Percentiles rank a stretch among this genome's conserved stretches.
These are phyloP conservation scores for Yarrowia keelungensis DNA, from an alignment of 805 yeast species.

Conservation along the genomic window DNA sequence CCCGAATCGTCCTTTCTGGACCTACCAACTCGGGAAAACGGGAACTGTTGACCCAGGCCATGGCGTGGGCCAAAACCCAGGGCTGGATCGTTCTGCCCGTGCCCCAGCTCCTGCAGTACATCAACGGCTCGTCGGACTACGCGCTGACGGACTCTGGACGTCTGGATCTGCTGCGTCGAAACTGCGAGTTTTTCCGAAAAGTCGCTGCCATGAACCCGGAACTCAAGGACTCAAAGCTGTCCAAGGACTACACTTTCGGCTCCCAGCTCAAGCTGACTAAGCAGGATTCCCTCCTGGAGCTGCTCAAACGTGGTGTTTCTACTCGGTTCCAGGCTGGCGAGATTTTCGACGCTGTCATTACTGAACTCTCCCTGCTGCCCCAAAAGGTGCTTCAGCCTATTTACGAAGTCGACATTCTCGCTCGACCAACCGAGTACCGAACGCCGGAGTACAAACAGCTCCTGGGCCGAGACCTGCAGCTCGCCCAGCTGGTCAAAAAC, in stretches of 20 bases:
- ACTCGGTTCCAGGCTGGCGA: constrained; percentile 31
- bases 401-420: constrained; percentile 13
- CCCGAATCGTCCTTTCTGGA: constrained; percentile 5
- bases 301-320: background rate
- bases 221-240: constrained; percentile 1
- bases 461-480: constrained; percentile 13
- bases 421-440: constrained; percentile 28
- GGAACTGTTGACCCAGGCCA: constrained; percentile 31
- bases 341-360: constrained; percentile 11
- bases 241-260: constrained; percentile 14
- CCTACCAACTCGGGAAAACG: constrained; percentile 18
- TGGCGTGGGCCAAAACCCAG: constrained; percentile 16
- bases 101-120: constrained; percentile 31
- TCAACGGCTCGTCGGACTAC: constrained; percentile 34
- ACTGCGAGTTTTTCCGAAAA: constrained; percentile 21
- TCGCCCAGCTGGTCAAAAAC: constrained; percentile 1
- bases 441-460: constrained; percentile 25
- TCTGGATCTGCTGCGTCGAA: constrained; percentile 24
- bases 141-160: constrained; percentile 21
- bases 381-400: constrained; percentile 19
- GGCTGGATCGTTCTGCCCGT: constrained; percentile 32
- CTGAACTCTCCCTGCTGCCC: background rate
- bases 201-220: constrained; percentile 1
- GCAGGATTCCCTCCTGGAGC: background rate
- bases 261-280: background rate